Evolutionary conservation across 2,329 filamentous ascomycete species (phyloP).

Genomic region (Rhynchosporium agropyri): DNA sequence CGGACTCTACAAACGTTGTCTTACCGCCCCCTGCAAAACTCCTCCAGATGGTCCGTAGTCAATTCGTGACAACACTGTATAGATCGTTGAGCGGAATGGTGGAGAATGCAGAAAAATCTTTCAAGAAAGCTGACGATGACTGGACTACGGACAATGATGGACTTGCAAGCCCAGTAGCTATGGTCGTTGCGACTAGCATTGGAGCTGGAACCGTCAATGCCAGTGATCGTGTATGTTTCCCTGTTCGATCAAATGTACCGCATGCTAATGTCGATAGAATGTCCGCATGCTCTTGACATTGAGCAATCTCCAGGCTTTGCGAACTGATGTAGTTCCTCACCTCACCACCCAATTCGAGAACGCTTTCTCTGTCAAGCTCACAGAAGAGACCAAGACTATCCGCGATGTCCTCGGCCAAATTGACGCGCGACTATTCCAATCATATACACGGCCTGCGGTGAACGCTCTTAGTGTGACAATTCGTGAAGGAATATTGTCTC

Average conservation of each 20-base stretch:
- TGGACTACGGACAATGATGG: slow-evolving; percentile 42
- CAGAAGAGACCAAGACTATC: slow-evolving; percentile 90
- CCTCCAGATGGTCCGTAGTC: slow-evolving; percentile 84
- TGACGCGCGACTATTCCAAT: slow-evolving; percentile 86
- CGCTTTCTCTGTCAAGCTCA: slow-evolving; percentile 89
- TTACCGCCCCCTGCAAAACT: slow-evolving; percentile 84
- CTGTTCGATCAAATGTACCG: slow-evolving; percentile 28
- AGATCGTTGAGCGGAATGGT: slow-evolving; percentile 95
- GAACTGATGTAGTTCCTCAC: slow-evolving; percentile 78
- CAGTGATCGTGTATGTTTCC: slow-evolving; percentile 51
- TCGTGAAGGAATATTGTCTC: slow-evolving; percentile 68
- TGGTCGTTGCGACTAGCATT: slow-evolving; percentile 45
- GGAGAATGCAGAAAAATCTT: slow-evolving; percentile 84
- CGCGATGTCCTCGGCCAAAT: slow-evolving; percentile 89
- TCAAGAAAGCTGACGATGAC: slow-evolving; percentile 56
- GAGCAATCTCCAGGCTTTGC: slow-evolving; percentile 85
- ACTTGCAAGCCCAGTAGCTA: slow-evolving; percentile 40
- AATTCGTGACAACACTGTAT: slow-evolving; percentile 93
- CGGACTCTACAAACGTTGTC: slow-evolving; percentile 75
- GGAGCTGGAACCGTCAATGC: slow-evolving; percentile 55
- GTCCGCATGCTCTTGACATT: slow-evolving; percentile 92
- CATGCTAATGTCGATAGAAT: slow-evolving; percentile 58
- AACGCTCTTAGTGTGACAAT: slow-evolving; percentile 71
- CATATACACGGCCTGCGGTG: slow-evolving; percentile 81
- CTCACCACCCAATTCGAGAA: slow-evolving; percentile 94